Conservation (phyloP, 1,139 yeast genomes). For the Kodamaea ohmeri region DNA sequence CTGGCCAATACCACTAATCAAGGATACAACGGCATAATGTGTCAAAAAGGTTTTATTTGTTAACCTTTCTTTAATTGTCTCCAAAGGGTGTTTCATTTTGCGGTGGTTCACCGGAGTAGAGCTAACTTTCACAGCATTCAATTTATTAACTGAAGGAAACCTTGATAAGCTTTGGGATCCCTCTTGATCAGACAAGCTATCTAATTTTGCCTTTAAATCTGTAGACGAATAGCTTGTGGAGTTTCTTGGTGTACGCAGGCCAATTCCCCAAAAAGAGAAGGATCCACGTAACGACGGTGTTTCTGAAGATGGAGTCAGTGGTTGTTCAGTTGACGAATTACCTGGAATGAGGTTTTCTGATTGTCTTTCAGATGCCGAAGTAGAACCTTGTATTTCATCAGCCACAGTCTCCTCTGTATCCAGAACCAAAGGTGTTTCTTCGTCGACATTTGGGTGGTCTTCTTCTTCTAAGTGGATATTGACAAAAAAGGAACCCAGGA, state of each 20-base stretch:
- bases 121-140: background rate
- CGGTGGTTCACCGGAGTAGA: slow-evolving; percentile 1
- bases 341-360: slow-evolving; percentile 4
- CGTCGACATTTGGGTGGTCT: slow-evolving; percentile 13
- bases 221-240: slow-evolving; percentile 19
- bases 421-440: background rate
- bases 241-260: slow-evolving; percentile 27
- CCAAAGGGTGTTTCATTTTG: slow-evolving; percentile 21
- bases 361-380: background rate
- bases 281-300: slow-evolving; percentile 28
- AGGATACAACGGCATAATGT: slow-evolving; percentile 36
- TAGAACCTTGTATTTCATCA: slow-evolving; percentile 10
- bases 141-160: background rate
- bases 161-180: slow-evolving; percentile 3
- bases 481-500: slow-evolving; percentile 39
- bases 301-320: background rate
- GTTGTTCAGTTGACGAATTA: too few relatives aligned
- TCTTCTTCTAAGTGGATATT: slow-evolving; percentile 29
- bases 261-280: slow-evolving; percentile 40
- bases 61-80: slow-evolving; percentile 25
- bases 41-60: slow-evolving; percentile 28
- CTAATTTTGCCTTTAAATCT: slow-evolving; percentile 2
- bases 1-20: slow-evolving; percentile 40
- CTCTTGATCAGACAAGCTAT: slow-evolving; percentile 15
- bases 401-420: slow-evolving; percentile 8